Percentiles rank a stretch among this genome's conserved stretches.
phyloP scores from a whole-genome alignment of 805 yeast genomes.

The Sugiyamaella lignohabitans region DNA sequence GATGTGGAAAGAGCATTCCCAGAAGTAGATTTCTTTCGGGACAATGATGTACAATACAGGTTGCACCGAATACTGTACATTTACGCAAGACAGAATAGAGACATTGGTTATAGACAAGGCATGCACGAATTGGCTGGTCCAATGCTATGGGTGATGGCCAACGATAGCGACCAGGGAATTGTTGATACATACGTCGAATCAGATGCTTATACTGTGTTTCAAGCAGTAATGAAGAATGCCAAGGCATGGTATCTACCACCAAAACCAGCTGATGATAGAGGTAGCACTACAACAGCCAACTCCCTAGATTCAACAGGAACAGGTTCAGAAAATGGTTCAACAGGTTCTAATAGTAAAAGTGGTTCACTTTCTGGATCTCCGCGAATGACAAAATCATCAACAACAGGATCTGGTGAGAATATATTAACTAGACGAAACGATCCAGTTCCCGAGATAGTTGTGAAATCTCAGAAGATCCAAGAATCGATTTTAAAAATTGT shows the following conservation, averaged over 20 bases:
- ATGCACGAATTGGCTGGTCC: slow-evolving; percentile 49
- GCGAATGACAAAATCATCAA: too few relatives aligned
- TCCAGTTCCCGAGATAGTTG: slow-evolving; percentile 29
- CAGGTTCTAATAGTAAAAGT: too few relatives aligned
- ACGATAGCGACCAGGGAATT: background rate
- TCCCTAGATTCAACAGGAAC: too few relatives aligned
- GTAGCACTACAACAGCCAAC: slow-evolving; percentile 10
- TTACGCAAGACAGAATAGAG: slow-evolving; percentile 43
- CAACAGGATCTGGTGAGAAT: background rate
- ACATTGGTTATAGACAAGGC: slow-evolving; percentile 48
- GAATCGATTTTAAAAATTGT: slow-evolving; percentile 23
- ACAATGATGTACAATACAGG: slow-evolving; percentile 18
- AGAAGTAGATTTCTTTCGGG: slow-evolving; percentile 28
- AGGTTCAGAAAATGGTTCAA: too few relatives aligned
- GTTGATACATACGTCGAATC: slow-evolving; percentile 23
- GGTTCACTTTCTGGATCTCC: too few relatives aligned
- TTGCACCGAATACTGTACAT: slow-evolving; percentile 40
- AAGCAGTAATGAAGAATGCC: slow-evolving; percentile 27
- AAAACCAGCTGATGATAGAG: background rate
- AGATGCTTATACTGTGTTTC: slow-evolving; percentile 29
- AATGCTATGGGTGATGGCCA: slow-evolving; percentile 28
- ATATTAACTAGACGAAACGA: too few relatives aligned
- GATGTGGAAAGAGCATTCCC: slow-evolving; percentile 34
- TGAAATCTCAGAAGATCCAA: slow-evolving; percentile 29
- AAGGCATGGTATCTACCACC: slow-evolving; percentile 28